Evolutionary conservation across 768 basidiomycete genomes (phyloP).

Genomic region (Lactarius tabidus): DNA sequence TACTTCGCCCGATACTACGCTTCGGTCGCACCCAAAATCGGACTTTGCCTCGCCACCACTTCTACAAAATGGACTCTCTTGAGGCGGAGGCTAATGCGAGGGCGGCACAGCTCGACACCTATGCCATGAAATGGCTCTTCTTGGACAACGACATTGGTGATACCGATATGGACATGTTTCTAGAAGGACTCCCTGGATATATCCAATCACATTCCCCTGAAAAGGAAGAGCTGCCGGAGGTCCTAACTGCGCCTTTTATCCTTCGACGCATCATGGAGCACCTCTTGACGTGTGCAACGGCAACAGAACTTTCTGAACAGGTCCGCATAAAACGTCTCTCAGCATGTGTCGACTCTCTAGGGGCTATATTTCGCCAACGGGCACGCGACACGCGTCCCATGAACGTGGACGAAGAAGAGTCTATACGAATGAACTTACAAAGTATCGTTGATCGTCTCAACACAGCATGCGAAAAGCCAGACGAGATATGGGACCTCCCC

Average conservation of each 20-base stretch:
- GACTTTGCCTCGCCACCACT: neutral
- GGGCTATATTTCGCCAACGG: neutral
- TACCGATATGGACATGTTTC: slow-evolving; percentile 11
- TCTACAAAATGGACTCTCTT: neutral
- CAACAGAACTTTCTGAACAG: slow-evolving; percentile 3
- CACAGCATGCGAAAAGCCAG: neutral
- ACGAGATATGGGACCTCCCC: neutral
- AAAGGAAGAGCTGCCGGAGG: neutral
- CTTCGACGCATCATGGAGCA: too few relatives aligned
- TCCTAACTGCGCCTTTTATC: neutral
- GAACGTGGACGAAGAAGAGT: neutral
- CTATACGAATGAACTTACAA: neutral
- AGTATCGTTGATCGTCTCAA: neutral
- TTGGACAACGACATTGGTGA: slow-evolving; percentile 6
- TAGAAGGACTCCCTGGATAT: slow-evolving; percentile 12
- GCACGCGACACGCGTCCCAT: too few relatives aligned
- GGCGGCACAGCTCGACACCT: slow-evolving; percentile 1
- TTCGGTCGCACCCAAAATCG: accelerated
- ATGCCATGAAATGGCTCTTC: slow-evolving; percentile 16
- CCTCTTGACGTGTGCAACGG: slow-evolving; percentile 3
- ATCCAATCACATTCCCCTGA: neutral
- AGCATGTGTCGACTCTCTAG: slow-evolving; percentile 1
- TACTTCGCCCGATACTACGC: neutral
- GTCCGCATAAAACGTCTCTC: neutral
- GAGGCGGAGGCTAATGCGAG: neutral